Evolutionary conservation across 176 grass and related monocot genomes (phyloP).

Genomic region (Tuctoria greenei): DNA sequence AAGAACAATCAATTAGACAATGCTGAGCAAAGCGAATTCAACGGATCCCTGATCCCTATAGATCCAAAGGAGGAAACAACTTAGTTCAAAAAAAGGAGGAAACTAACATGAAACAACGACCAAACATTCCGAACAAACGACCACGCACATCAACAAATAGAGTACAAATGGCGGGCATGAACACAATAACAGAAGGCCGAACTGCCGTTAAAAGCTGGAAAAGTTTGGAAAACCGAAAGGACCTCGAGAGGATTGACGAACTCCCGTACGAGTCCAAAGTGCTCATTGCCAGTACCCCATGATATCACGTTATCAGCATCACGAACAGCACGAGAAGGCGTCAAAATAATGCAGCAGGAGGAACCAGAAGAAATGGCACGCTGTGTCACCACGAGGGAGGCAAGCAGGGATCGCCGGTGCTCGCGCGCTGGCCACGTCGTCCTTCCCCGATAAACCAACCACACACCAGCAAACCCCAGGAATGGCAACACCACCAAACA

Average conservation of each 20-base stretch:
- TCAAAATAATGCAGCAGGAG: background rate
- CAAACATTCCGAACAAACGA: slow-evolving; percentile 11
- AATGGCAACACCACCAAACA: background rate
- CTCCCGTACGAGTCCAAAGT: background rate
- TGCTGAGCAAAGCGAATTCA: background rate
- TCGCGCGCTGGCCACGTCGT: slow-evolving; percentile 4
- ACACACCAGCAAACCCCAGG: background rate
- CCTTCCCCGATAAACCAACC: background rate
- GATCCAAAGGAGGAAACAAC: background rate
- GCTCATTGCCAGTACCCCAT: background rate
- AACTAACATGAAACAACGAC: background rate
- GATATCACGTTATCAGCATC: background rate
- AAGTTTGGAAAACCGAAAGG: background rate
- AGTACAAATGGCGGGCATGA: background rate
- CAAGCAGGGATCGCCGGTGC: background rate
- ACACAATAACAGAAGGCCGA: background rate
- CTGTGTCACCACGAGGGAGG: background rate
- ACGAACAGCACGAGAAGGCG: background rate
- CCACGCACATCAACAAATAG: background rate
- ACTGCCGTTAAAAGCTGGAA: background rate
- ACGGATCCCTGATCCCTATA: background rate
- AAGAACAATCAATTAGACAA: background rate
- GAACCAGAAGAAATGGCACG: background rate
- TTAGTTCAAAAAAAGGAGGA: background rate
- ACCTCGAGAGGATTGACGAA: background rate